Percentiles rank a stretch among this genome's conserved stretches.
phyloP scores from a whole-genome alignment of 1,284 basidiomycete species.

The Stygiomarasmius scandens region DNA sequence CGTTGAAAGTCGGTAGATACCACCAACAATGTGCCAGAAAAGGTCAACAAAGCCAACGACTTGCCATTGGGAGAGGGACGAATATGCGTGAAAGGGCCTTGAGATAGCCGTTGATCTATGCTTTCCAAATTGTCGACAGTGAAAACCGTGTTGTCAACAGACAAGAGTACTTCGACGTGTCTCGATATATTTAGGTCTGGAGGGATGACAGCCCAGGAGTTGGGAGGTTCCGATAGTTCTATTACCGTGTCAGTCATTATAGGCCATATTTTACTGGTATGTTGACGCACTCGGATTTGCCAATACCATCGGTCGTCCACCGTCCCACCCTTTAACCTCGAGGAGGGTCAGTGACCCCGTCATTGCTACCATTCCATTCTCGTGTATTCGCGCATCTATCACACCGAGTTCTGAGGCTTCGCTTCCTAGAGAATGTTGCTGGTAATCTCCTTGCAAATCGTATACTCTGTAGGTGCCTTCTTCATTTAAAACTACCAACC shows the following conservation, averaged over 20 bases:
- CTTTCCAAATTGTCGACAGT: conserved; percentile 86
- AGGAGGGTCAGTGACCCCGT: conserved; percentile 78
- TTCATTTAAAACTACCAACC: conserved; percentile 86
- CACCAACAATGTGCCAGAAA: conserved; percentile 80
- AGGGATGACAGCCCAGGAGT: conserved; percentile 84
- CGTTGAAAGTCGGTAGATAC: conserved; percentile 92
- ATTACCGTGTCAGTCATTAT: not conserved
- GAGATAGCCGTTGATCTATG: conserved; percentile 85
- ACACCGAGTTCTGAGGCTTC: conserved; percentile 88
- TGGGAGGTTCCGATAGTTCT: conserved; percentile 75
- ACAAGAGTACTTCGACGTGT: conserved; percentile 85
- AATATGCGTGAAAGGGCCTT: conserved; percentile 88
- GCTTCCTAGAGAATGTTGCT: conserved; percentile 81
- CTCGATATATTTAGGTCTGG: conserved; percentile 85
- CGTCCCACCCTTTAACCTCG: conserved; percentile 86
- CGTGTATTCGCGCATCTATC: conserved; percentile 83
- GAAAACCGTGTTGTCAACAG: conserved; percentile 68
- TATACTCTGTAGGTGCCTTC: conserved; percentile 92
- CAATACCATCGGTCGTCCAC: conserved; percentile 66
- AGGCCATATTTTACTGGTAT: not conserved
- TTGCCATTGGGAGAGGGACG: conserved; percentile 93
- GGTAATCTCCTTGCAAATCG: conserved; percentile 84
- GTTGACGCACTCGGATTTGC: conserved; percentile 66
- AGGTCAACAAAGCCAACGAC: conserved; percentile 84
- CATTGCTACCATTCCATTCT: conserved; percentile 85